Evolutionary conservation across 306 rosid species (phyloP), one percentile per base, ranked within the genome.

Genomic region (Cicer bijugum): DNA sequence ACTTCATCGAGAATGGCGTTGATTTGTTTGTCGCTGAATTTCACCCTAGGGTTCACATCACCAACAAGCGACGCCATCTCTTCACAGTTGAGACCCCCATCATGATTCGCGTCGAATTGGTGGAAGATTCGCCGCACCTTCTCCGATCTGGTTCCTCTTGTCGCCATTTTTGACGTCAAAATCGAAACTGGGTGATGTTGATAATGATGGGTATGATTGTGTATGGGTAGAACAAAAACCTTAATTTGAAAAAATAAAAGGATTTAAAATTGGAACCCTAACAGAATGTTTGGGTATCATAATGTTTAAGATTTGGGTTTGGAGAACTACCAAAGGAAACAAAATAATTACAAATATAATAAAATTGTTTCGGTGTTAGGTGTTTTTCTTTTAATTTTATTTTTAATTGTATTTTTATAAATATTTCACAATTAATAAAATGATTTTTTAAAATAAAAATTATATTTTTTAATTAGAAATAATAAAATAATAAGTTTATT

Each of bases 81-180:
- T 7, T 85, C 97, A 12, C 97, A 56, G 75, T 88, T 95, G 19
- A 94, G 90, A 2, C 97, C 99, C 2, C 97, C 99, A 35, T 94
- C 97, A 9, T 74, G 87, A 81, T 88, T 91, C 4, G 35, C 74
- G n/a, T 94, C 99, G 64, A 94, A 94, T 81, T 91, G 97, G 67
- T 85, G 84, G 73, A 94, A 94, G 46, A 94, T 94, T 66, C 97
- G 77, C 76, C 88, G 90, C 68, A 94, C 99, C 84, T 94, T 94
- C 90, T 94, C 99, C 74, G 99, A 94, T 94, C 97, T 88, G 85
- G 89, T 86, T 46, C 99, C 99, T 83, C 99, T 91, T 7, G 96
- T 84, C 66, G 99, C 91, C 99, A 94, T 94, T 80, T 80, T 0
- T 69, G 1, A 1, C 35, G 53, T 74, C 75, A 69, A 67, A 76